Percentiles rank a stretch among this genome's conserved stretches.
These are phyloP conservation scores for Epichloe bromicola DNA, from an alignment of 2,329 filamentous ascomycete genomes.

Conservation along the genomic window DNA sequence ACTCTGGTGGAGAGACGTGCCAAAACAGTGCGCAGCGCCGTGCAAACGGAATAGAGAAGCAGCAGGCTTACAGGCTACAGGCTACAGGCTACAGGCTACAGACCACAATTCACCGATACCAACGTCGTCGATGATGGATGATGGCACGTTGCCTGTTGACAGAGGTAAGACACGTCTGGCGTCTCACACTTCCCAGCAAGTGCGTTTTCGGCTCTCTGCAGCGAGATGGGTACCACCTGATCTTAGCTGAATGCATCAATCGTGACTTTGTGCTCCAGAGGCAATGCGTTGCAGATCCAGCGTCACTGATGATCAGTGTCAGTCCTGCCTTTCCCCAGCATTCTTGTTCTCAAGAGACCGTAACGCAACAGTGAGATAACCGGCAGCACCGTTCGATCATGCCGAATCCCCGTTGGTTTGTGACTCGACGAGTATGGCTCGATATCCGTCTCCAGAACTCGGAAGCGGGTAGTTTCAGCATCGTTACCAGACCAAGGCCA, in stretches of 20 bases:
- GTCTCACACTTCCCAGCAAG: neutral
- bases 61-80: neutral
- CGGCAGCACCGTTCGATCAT: neutral
- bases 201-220: neutral
- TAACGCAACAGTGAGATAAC: neutral
- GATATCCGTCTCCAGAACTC: neutral
- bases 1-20: too few species aligned
- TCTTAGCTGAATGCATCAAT: constrained; percentile 1
- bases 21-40: neutral
- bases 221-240: constrained; percentile 3
- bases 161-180: neutral
- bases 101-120: neutral
- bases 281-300: neutral
- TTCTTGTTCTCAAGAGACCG: neutral
- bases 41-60: neutral
- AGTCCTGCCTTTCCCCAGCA: neutral
- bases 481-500: neutral
- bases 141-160: neutral
- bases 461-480: neutral
- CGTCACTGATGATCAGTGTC: neutral
- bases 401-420: neutral
- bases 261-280: neutral
- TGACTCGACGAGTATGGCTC: neutral
- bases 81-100: neutral
- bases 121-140: neutral